Evolutionary conservation across 305 asterid species (phyloP), one percentile per base, ranked within the genome.

Genomic region (Solanum chacoense): DNA sequence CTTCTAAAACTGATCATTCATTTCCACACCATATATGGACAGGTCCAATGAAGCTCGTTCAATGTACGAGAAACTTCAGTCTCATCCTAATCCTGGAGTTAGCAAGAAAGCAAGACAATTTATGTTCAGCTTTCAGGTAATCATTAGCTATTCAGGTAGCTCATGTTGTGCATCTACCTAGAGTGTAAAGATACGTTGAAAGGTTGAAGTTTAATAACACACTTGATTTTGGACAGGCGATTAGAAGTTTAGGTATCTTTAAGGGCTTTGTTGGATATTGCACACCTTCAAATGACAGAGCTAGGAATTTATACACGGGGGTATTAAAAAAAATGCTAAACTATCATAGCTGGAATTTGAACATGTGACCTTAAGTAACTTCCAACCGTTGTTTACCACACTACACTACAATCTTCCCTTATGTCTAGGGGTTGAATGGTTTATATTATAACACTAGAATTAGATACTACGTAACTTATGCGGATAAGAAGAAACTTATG

Each of bases 31-130:
- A 71, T 63, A 22, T 65, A 72, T 89, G 45, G 87, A 88, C 94
- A 97, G 99, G 92, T 35, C 91, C 72, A 91, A 91, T 69, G 98
- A 96, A 91, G 99, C 99, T 22, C 96, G 97, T 35, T 36, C 31
- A 59, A 94, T 97, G 99, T 97, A 97, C 84, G 98, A 95, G 91
- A 97, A 94, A 91, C 99, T 97, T 81, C 94, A 93, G 91, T 93
- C 97, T 85, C 99, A 96, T 90, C 98, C 99, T 11, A 93, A 89
- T 87, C 93, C 94, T 87, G 87, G 88, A 92, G 98, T 96, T 88
- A 92, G 95, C 91, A 97, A 97, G 98, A 95, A 89, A 92, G 98
- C 99, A 55, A 92, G 93, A 83, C 96, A 94, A 71, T 91, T 96
- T 42, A 83, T 85, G 90, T 95, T 93, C 87, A 85, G 98, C 88